Evolutionary conservation across 306 rosid genomes (phyloP).

Genomic region (Ziziphus jujuba): DNA sequence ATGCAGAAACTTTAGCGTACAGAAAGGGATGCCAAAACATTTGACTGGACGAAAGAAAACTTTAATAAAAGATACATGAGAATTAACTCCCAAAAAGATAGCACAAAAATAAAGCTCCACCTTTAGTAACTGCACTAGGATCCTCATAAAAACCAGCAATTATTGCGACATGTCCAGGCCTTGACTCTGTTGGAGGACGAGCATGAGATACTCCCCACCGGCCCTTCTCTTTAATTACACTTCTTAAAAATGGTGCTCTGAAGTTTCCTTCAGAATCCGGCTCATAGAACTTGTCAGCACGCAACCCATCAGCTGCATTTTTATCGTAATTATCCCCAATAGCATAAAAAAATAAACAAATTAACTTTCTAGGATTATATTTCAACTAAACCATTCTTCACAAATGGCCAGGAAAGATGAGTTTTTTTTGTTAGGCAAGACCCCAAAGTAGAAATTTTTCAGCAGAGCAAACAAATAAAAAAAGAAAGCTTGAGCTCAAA

Average conservation of each 20-base stretch:
- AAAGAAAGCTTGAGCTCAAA: background rate
- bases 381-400: too few relatives aligned
- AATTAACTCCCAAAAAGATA: background rate
- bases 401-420: too few relatives aligned
- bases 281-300: slow-evolving; percentile 91
- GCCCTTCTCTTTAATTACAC: slow-evolving; percentile 59
- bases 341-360: background rate
- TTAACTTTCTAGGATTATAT: background rate
- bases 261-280: slow-evolving; percentile 61
- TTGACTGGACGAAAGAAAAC: background rate
- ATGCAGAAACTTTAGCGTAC: slow-evolving; percentile 26
- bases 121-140: slow-evolving; percentile 94
- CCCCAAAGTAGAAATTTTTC: background rate
- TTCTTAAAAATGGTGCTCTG: slow-evolving; percentile 80
- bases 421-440: too few relatives aligned
- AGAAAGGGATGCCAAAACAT: slow-evolving; percentile 11
- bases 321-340: slow-evolving; percentile 3
- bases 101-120: slow-evolving; percentile 26
- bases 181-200: slow-evolving; percentile 92
- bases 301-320: slow-evolving; percentile 82
- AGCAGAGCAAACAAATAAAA: too few relatives aligned
- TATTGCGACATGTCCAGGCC: slow-evolving; percentile 86
- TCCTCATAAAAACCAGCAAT: slow-evolving; percentile 95
- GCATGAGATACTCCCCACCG: slow-evolving; percentile 99
- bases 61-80: background rate